These are phyloP conservation scores for Chamaenerion angustifolium DNA, from an alignment of 345 rosid genomes.

Conservation along the genomic window DNA sequence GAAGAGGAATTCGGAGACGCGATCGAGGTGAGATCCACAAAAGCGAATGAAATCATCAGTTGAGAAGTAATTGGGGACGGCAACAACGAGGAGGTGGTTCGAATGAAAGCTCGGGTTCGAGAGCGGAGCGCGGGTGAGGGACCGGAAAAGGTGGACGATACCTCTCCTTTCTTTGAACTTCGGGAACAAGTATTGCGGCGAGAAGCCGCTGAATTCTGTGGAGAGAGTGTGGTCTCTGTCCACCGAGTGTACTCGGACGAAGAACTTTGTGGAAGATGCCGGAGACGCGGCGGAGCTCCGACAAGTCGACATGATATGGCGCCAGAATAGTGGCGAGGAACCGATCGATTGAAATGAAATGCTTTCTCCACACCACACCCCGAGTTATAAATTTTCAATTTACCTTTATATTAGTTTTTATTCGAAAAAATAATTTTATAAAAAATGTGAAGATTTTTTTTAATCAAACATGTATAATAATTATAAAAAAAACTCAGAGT, in stretches of 20 bases:
- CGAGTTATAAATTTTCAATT: too few relatives aligned
- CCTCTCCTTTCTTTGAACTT: conserved; percentile 59
- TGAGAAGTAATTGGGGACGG: conserved; percentile 76
- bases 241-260: conserved; percentile 76
- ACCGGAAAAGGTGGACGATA: conserved; percentile 55
- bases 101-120: conserved; percentile 60
- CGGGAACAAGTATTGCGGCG: conserved; percentile 16
- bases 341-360: too few relatives aligned
- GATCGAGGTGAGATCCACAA: conserved; percentile 32
- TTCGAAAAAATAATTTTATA: too few relatives aligned
- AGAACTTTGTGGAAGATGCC: conserved; percentile 30
- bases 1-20: conserved; percentile 44
- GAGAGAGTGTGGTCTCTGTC: conserved; percentile 46
- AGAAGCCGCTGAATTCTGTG: conserved; percentile 36
- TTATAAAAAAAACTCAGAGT: too few relatives aligned
- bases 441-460: too few relatives aligned
- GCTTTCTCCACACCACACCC: too few relatives aligned
- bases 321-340: too few relatives aligned
- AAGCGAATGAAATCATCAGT: conserved; percentile 61
- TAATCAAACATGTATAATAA: too few relatives aligned
- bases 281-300: too few relatives aligned
- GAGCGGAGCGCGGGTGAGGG: conserved; percentile 42
- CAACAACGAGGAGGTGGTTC: conserved; percentile 63
- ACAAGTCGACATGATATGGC: too few relatives aligned
- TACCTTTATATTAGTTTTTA: too few relatives aligned